Evolutionary conservation across 768 basidiomycete species (phyloP).

Genomic region (Lyophyllum decastes): DNA sequence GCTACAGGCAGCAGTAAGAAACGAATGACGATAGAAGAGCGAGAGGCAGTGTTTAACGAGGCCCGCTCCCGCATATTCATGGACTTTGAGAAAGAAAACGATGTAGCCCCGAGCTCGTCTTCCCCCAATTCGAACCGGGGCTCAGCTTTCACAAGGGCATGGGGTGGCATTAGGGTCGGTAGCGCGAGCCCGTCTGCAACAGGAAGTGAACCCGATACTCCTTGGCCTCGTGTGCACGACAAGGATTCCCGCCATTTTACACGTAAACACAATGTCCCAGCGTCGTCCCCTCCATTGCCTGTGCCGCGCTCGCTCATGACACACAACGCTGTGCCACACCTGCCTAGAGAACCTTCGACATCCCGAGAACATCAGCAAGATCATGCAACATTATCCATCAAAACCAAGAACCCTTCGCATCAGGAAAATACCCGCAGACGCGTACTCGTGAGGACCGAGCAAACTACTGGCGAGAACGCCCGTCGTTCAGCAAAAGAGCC

Average conservation of each 20-base stretch:
- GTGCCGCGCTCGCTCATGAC: too few species aligned
- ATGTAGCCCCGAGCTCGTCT: conserved; percentile 77
- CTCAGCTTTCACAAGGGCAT: conserved; percentile 54
- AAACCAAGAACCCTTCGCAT: too few species aligned
- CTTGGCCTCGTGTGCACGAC: conserved; percentile 53
- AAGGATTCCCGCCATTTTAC: conserved; percentile 50
- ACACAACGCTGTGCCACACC: too few species aligned
- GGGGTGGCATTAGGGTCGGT: conserved; percentile 57
- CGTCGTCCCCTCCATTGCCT: conserved; percentile 64
- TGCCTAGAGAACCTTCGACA: too few species aligned
- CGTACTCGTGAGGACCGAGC: too few species aligned
- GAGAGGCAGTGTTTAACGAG: conserved; percentile 88
- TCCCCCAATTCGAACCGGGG: conserved; percentile 70
- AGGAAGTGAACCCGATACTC: conserved; percentile 73
- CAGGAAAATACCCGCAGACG: too few species aligned
- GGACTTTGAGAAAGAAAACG: conserved; percentile 76
- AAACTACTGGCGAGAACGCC: too few species aligned
- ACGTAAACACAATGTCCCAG: conserved; percentile 43
- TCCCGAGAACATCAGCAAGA: too few species aligned
- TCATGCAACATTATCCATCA: too few species aligned
- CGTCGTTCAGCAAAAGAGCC: too few species aligned
- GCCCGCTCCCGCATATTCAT: conserved; percentile 87
- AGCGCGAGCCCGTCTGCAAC: conserved; percentile 72
- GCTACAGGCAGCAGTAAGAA: conserved; percentile 66
- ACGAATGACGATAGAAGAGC: conserved; percentile 79